A percentile compares a stretch with the other conserved stretches of the same genome.
phyloP scores from a whole-genome alignment of 257 asterid species.

The Coffea canephora region DNA sequence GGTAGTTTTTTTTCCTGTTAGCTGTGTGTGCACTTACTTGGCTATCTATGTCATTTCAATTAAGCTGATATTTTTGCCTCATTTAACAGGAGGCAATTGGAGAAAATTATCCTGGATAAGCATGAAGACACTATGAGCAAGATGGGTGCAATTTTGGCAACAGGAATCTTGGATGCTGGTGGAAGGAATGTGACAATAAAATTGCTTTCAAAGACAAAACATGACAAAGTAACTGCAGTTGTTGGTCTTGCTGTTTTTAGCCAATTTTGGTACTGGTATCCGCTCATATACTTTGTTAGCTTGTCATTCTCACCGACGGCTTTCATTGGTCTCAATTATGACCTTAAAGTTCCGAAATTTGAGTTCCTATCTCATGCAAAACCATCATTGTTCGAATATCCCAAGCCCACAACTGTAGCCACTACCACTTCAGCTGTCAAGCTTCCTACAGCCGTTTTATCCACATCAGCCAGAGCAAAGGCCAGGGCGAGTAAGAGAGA shows the following conservation, averaged over 20 bases:
- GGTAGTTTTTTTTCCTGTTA: conserved; percentile 39
- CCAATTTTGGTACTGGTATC: conserved; percentile 99
- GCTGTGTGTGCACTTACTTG: neutral
- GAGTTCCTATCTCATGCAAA: conserved; percentile 90
- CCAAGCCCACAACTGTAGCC: conserved; percentile 77
- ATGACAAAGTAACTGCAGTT: conserved; percentile 80
- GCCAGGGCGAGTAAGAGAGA: conserved; percentile 86
- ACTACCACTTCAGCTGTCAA: conserved; percentile 70
- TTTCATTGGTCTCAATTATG: conserved; percentile 78
- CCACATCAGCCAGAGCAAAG: conserved; percentile 88
- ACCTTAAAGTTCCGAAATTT: conserved; percentile 87
- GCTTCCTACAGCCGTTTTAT: conserved; percentile 87
- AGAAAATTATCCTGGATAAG: conserved; percentile 82
- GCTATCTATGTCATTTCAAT: neutral
- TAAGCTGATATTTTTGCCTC: conserved; percentile 5
- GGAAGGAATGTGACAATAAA: conserved; percentile 89
- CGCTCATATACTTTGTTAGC: conserved; percentile 87
- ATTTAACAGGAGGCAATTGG: conserved; percentile 75
- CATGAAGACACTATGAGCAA: conserved; percentile 99
- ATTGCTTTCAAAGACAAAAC: conserved; percentile 83
- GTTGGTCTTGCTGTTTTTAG: conserved; percentile 97
- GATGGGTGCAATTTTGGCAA: conserved; percentile 98
- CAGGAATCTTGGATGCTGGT: conserved; percentile 97
- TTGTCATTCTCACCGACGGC: conserved; percentile 98
- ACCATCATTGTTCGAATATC: conserved; percentile 86